A percentile compares a stretch with the other conserved stretches of the same genome.
Evolutionary conservation across 805 yeast genomes (phyloP).

Genomic region (Aciculoconidium aculeatum): DNA sequence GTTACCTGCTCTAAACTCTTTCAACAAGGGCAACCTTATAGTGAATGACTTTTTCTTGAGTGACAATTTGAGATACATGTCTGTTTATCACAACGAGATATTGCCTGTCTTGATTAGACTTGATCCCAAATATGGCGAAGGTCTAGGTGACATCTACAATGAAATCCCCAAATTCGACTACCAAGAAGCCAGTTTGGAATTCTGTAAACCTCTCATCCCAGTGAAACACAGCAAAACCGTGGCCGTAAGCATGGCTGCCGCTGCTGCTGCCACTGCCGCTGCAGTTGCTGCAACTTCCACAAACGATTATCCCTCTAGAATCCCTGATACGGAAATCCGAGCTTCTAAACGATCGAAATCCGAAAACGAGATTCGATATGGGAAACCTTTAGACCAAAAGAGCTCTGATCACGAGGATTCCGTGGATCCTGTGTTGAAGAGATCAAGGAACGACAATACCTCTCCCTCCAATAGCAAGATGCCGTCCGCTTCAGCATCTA

Average conservation of each 20-base stretch:
- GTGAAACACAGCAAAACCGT: slow-evolving; percentile 9
- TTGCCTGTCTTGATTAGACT: slow-evolving; percentile 23
- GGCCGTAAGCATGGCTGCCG: slow-evolving; percentile 7
- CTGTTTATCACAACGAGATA: slow-evolving; percentile 33
- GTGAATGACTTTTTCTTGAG: slow-evolving; percentile 33
- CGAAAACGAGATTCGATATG: too few relatives aligned
- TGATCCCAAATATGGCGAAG: slow-evolving; percentile 24
- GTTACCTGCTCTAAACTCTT: slow-evolving; percentile 22
- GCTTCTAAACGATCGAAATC: too few relatives aligned
- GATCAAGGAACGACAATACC: slow-evolving; percentile 14
- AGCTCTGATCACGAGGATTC: slow-evolving; percentile 22
- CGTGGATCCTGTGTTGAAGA: slow-evolving; percentile 25
- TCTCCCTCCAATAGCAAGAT: slow-evolving; percentile 5
- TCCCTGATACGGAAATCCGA: too few relatives aligned
- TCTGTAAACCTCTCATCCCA: slow-evolving; percentile 20
- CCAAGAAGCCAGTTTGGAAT: slow-evolving; percentile 22
- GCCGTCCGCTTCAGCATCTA: slow-evolving; percentile 7
- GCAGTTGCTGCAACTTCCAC: too few relatives aligned
- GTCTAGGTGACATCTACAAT: slow-evolving; percentile 22
- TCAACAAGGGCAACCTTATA: slow-evolving; percentile 28
- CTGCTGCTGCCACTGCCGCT: slow-evolving; percentile 5
- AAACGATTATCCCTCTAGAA: too few relatives aligned
- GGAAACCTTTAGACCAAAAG: slow-evolving; percentile 5
- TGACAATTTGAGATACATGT: slow-evolving; percentile 29
- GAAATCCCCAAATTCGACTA: slow-evolving; percentile 30